Evolutionary conservation across 2,329 filamentous ascomycete species (phyloP), one percentile per base, ranked within the genome.

Genomic region (Ceratocystis lukuohia): DNA sequence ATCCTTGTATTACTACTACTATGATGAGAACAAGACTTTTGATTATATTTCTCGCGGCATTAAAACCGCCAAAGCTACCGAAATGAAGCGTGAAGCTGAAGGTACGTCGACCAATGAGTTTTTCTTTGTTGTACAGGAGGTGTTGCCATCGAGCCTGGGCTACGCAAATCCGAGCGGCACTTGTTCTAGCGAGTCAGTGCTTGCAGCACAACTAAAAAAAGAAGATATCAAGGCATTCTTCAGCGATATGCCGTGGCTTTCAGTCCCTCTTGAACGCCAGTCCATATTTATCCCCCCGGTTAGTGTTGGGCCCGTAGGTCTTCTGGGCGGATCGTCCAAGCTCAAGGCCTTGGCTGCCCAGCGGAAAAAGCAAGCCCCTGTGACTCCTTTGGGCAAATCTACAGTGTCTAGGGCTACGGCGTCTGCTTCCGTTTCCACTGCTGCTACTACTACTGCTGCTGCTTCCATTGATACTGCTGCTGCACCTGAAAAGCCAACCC

Each of bases 1-100:
- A 69, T 82, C 90, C 0, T 75, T 96, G 17, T 96, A 89, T 88
- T 83, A 96, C 75, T 95, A 94, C 75, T 96, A 91, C 75, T 96
- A 90, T 73, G 89, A 96, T 71, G 80, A 94, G 45, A 85, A 84
- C 66, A 94, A 94, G 76, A 83, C 88, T 0, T 86, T 91, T 33
- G 79, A 81, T 62, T 94, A 91, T 72, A 76, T 96, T 63, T 81
- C 85, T 69, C 86, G 83, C 33, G 17, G 77, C 57, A 72, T 77
- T 20, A 70, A 72, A 28, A 65, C 69, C n/a, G 72, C 74, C 17
- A 80, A 80, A 71, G 56, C 56, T 25, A 59, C 17, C 56, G 28
- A 59, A 37, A 71, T 74, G 50, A 79, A 80, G 71, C 78, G 77
- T 69, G 71, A 71, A 63, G 72, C 75, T 68, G 75, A 78, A 74